Evolutionary conservation across 495 filamentous ascomycete species (phyloP).

Genomic region (Penicillium bialowiezense): DNA sequence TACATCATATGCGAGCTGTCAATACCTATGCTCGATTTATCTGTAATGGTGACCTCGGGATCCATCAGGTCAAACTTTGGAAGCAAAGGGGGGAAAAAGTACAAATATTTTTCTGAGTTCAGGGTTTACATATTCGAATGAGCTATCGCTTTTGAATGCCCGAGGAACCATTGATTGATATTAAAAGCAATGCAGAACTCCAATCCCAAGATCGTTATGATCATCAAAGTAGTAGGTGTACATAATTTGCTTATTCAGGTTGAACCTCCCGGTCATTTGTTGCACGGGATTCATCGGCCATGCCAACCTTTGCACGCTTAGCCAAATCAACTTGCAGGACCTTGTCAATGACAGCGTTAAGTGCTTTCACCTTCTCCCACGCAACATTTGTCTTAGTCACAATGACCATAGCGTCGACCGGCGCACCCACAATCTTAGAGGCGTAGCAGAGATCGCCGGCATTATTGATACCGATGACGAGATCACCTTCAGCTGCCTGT

Average conservation of each 20-base stretch:
- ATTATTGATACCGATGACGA: conserved; percentile 82
- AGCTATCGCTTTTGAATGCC: neutral
- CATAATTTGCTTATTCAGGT: conserved; percentile 10
- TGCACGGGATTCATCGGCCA: conserved; percentile 75
- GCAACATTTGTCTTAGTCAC: conserved; percentile 68
- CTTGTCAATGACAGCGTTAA: conserved; percentile 67
- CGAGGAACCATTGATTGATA: neutral
- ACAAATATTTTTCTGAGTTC: neutral
- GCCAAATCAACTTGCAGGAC: conserved; percentile 73
- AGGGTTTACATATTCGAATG: neutral
- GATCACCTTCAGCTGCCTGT: conserved; percentile 76
- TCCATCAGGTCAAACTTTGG: too few relatives aligned
- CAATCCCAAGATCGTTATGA: conserved; percentile 23
- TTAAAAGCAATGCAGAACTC: conserved; percentile 18
- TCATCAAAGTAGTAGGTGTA: conserved; percentile 27
- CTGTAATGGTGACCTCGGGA: too few relatives aligned
- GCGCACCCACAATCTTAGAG: conserved; percentile 78
- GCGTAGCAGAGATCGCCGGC: conserved; percentile 91
- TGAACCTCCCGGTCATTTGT: conserved; percentile 63
- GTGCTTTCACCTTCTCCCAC: conserved; percentile 71
- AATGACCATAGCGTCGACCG: conserved; percentile 73
- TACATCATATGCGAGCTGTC: neutral
- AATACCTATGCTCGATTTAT: too few relatives aligned
- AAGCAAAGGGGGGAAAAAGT: too few relatives aligned
- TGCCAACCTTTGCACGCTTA: conserved; percentile 68